These are phyloP conservation scores for Styphnolobium japonicum DNA, from an alignment of 306 rosid genomes.

Conservation along the genomic window DNA sequence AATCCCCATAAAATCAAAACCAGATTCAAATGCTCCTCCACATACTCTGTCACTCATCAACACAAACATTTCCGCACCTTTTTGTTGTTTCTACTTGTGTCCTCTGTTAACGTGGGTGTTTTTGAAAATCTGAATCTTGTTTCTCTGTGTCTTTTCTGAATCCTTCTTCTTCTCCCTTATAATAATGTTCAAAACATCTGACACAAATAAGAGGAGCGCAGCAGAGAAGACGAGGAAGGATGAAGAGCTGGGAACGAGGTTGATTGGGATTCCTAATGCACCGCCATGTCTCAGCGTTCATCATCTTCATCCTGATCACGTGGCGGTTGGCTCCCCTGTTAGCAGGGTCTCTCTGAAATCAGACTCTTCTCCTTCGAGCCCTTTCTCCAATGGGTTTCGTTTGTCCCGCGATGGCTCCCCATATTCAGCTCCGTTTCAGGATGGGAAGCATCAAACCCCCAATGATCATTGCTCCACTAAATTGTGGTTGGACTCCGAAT, in stretches of 20 bases:
- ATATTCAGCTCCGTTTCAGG: conserved; percentile 30
- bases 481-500: conserved; percentile 1
- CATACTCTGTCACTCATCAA: neutral
- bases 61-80: neutral
- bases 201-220: conserved; percentile 15
- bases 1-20: conserved; percentile 19
- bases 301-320: conserved; percentile 24
- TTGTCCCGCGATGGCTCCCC: conserved; percentile 2
- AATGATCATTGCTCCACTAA: conserved; percentile 8
- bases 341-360: conserved; percentile 28
- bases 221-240: conserved; percentile 22
- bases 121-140: conserved; percentile 7
- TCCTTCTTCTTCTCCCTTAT: neutral
- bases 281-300: neutral
- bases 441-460: conserved; percentile 7
- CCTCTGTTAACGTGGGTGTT: neutral
- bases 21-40: conserved; percentile 17
- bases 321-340: conserved; percentile 30
- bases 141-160: neutral
- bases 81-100: neutral
- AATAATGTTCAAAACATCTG: conserved; percentile 20
- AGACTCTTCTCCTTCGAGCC: conserved; percentile 29
- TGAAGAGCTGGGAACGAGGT: neutral
- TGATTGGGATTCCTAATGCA: conserved; percentile 21
- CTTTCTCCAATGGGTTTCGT: conserved; percentile 27